phyloP scores from a whole-genome alignment of 805 yeast species.

The Suhomyces pyralidae region DNA sequence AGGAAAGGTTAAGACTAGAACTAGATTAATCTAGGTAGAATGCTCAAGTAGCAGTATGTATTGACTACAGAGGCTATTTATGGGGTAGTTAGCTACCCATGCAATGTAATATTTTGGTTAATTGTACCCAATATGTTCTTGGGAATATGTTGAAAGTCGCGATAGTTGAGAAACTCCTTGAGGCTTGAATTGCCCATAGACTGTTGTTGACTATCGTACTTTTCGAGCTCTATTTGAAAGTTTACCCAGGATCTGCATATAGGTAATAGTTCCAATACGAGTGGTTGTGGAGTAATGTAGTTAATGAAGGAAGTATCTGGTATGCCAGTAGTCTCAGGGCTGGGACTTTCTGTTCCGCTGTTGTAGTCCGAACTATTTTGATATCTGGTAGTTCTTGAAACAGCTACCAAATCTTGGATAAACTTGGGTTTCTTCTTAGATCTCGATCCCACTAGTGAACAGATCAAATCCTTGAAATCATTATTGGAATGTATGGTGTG shows the following conservation, averaged over 20 bases:
- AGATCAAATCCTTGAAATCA: conserved; percentile 7
- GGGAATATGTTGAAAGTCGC: conserved; percentile 29
- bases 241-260: conserved; percentile 30
- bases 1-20: conserved; percentile 53
- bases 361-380: not conserved
- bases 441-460: conserved; percentile 31
- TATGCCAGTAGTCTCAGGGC: conserved; percentile 24
- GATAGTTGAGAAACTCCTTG: conserved; percentile 29
- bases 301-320: conserved; percentile 33
- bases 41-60: conserved; percentile 3
- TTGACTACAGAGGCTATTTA: not conserved
- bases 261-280: conserved; percentile 32
- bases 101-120: not conserved
- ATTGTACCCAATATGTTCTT: conserved; percentile 14
- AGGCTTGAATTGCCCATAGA: conserved; percentile 17
- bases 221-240: conserved; percentile 27
- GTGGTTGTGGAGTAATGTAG: conserved; percentile 23
- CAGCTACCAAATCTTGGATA: conserved; percentile 20
- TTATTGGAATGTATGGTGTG: conserved; percentile 6
- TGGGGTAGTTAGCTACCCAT: not conserved
- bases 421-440: conserved; percentile 32
- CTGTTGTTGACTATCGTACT: conserved; percentile 16
- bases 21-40: conserved; percentile 43
- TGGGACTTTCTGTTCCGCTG: not conserved
- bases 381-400: conserved; percentile 19